Evolutionary conservation across 257 asterid genomes (phyloP), one percentile per base, ranked within the genome.

Genomic region (Solanum virginianum): DNA sequence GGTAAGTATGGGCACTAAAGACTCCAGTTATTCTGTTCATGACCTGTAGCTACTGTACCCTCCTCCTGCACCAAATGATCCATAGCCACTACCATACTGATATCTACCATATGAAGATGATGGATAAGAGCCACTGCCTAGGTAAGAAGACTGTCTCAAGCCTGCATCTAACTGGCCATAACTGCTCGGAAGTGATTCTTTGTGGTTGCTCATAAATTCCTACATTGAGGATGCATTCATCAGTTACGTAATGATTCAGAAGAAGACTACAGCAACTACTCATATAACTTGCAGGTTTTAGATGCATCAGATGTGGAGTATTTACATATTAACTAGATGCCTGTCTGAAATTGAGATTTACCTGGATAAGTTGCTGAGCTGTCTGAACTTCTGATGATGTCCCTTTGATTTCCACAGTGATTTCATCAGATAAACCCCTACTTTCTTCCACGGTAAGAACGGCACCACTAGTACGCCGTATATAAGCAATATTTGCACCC

Each of bases 331-430:
- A 43, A 62, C 16, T 43, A 45, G 57, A 8, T 22, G 24, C 17
- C 47, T 63, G 63, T 65, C 4, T 12, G 24, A 16, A 15, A 60
- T 20, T 54, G 86, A 69, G 69, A 68, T 15, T 68, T 86, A 94
- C 99, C 95, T 90, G 98, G 86, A 96, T 93, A 80, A 96, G 95
- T 89, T 92, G 98, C 85, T 93, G 92, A 63, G 99, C 99, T 22
- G 93, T 86, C 86, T 92, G 97, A 86, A 96, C 98, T 89, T 96
- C 96, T 53, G 96, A 47, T 41, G 98, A 87, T 84, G 94, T 87
- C 79, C 99, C 99, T 88, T 94, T 96, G 41, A 96, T 94, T 88
- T 96, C 98, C 75, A 96, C 97, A 0, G 98, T 94, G 75, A 96
- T 96, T 84, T 96, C 96, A 82, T 93, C 98, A 7, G 94, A 91